These are phyloP conservation scores for Fonsecaea pedrosoi DNA, from an alignment of 2,329 filamentous ascomycete species.

Conservation along the genomic window DNA sequence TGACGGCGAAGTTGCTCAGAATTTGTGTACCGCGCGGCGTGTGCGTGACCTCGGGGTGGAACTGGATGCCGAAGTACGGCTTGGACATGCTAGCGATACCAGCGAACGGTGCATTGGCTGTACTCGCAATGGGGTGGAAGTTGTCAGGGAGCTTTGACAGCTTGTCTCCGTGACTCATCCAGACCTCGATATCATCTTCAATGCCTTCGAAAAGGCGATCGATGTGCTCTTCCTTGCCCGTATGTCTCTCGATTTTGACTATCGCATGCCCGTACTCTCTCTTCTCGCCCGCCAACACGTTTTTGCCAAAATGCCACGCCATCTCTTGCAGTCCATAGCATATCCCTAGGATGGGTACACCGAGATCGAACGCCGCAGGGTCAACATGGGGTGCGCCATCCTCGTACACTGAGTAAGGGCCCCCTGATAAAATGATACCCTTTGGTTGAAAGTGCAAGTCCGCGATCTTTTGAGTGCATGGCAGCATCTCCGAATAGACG, in stretches of 20 bases:
- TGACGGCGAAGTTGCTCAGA: conserved; percentile 81
- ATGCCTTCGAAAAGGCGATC: conserved; percentile 81
- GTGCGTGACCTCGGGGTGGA: conserved; percentile 85
- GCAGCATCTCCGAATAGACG: conserved; percentile 86
- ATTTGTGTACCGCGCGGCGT: conserved; percentile 73
- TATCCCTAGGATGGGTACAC: conserved; percentile 66
- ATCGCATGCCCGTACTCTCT: conserved; percentile 75
- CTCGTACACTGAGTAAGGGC: conserved; percentile 81
- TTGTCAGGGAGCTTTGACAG: conserved; percentile 73
- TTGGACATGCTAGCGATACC: conserved; percentile 66
- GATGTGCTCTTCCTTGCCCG: conserved; percentile 65
- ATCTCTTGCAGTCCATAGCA: conserved; percentile 74
- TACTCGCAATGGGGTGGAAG: conserved; percentile 77
- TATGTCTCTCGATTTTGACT: conserved; percentile 65
- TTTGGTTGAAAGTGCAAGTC: conserved; percentile 81
- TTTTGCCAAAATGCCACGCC: conserved; percentile 71
- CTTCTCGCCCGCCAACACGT: conserved; percentile 71
- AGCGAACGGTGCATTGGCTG: conserved; percentile 77
- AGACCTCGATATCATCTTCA: conserved; percentile 73
- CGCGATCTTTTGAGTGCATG: conserved; percentile 80
- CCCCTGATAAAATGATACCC: conserved; percentile 79
- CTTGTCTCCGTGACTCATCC: conserved; percentile 92
- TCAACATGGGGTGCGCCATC: conserved; percentile 78
- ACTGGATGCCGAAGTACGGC: conserved; percentile 82
- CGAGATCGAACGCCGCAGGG: conserved; percentile 78